Conservation (phyloP, 306 rosid genomes). For the Castanea sativa region DNA sequence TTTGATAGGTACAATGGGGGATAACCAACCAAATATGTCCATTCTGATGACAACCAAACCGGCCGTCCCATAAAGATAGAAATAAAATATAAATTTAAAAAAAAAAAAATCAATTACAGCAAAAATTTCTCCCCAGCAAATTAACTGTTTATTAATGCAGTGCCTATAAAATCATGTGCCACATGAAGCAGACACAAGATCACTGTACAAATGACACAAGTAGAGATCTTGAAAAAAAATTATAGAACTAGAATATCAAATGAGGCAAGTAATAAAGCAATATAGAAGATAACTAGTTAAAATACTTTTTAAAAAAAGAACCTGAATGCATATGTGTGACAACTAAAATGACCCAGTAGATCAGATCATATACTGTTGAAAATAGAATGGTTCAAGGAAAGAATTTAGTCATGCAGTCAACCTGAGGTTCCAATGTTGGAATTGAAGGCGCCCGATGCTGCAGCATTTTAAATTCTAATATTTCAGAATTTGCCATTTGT, state of each 20-base stretch:
- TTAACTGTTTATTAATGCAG: slow-evolving; percentile 1
- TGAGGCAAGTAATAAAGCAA: background rate
- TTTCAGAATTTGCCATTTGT: slow-evolving; percentile 44
- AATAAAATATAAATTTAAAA: too few relatives aligned
- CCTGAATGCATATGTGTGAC: background rate
- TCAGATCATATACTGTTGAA: background rate
- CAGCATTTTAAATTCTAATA: slow-evolving; percentile 37
- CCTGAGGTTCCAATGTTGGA: slow-evolving; percentile 92
- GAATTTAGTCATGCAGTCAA: slow-evolving; percentile 31
- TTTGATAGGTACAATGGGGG: too few relatives aligned
- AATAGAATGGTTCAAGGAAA: background rate
- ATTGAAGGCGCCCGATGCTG: slow-evolving; percentile 48
- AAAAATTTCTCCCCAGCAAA: slow-evolving; percentile 11
- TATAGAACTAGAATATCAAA: background rate
- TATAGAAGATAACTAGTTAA: background rate
- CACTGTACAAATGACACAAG: too few relatives aligned
- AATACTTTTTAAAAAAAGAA: background rate
- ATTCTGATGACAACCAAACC: too few relatives aligned
- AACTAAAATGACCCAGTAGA: slow-evolving; percentile 2
- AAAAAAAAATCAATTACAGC: background rate
- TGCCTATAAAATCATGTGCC: background rate
- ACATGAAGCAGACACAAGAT: too few relatives aligned
- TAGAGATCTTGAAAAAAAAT: background rate
- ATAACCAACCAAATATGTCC: too few relatives aligned
- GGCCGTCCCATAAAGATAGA: too few relatives aligned